Conservation (phyloP, 495 filamentous ascomycete species). For the Penicillium lagena region DNA sequence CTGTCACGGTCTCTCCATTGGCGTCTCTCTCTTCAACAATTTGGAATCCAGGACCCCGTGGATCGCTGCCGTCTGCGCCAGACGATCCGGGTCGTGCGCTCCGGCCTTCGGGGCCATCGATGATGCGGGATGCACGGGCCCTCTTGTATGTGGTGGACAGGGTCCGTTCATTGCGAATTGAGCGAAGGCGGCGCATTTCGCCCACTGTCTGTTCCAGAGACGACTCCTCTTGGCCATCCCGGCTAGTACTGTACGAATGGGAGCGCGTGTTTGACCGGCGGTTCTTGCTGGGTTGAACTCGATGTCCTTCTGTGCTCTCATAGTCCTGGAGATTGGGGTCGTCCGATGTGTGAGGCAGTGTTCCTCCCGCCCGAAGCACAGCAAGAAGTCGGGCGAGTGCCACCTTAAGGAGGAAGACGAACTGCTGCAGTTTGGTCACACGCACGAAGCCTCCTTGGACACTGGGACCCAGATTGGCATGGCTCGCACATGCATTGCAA, state of each 20-base stretch:
- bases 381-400: constrained; percentile 86
- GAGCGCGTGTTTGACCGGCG: constrained; percentile 65
- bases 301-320: constrained; percentile 60
- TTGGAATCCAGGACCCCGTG: constrained; percentile 56
- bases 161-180: constrained; percentile 88
- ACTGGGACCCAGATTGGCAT: constrained; percentile 37
- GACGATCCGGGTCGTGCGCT: constrained; percentile 72
- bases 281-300: constrained; percentile 32
- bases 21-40: constrained; percentile 84
- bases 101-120: constrained; percentile 81
- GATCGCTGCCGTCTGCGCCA: constrained; percentile 56
- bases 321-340: constrained; percentile 65
- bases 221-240: constrained; percentile 54
- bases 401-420: constrained; percentile 85
- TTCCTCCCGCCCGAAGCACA: constrained; percentile 75
- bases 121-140: constrained; percentile 82
- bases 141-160: constrained; percentile 87
- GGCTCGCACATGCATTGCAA: constrained; percentile 61
- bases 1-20: constrained; percentile 63
- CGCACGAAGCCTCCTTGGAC: constrained; percentile 50
- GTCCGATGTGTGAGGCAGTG: constrained; percentile 70
- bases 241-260: constrained; percentile 59
- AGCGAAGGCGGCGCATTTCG: constrained; percentile 84
- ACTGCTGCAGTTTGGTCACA: constrained; percentile 83
- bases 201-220: constrained; percentile 95